These are phyloP conservation scores for Microbotryum saponariae DNA, from an alignment of 1,284 basidiomycete species.

Conservation along the genomic window DNA sequence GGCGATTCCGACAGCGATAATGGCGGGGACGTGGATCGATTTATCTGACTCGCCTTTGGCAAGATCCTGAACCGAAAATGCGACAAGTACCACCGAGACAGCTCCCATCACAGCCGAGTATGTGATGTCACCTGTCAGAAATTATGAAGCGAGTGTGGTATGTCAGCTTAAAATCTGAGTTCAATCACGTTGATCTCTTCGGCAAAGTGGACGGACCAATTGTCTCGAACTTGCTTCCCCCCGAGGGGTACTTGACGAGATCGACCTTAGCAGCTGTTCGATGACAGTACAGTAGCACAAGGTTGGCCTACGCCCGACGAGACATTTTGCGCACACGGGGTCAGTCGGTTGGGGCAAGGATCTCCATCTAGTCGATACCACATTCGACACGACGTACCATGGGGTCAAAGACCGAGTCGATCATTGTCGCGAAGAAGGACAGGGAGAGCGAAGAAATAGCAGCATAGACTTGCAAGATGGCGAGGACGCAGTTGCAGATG, in stretches of 20 bases:
- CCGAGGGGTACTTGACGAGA: conserved; percentile 29
- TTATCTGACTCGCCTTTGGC: conserved; percentile 48
- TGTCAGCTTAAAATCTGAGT: too few species aligned
- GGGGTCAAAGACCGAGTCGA: conserved; percentile 70
- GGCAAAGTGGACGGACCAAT: conserved; percentile 1
- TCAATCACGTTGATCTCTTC: background rate
- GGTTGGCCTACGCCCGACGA: conserved; percentile 52
- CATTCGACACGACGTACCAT: conserved; percentile 34
- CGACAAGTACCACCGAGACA: conserved; percentile 71
- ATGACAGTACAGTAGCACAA: conserved; percentile 76
- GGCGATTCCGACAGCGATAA: conserved; percentile 72
- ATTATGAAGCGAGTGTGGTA: too few species aligned
- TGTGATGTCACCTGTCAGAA: conserved; percentile 60
- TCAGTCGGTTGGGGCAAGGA: background rate
- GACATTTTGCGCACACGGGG: background rate
- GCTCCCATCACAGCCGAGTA: conserved; percentile 64
- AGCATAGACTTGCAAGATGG: conserved; percentile 53
- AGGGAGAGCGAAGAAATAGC: conserved; percentile 77
- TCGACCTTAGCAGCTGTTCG: conserved; percentile 65
- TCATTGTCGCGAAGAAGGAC: conserved; percentile 58
- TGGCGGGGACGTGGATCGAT: conserved; percentile 69
- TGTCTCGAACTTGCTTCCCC: conserved; percentile 13
- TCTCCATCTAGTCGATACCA: background rate
- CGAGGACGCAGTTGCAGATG: conserved; percentile 56
- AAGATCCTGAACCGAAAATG: conserved; percentile 30